Evolutionary conservation across 495 filamentous ascomycete species (phyloP), one percentile per base, ranked within the genome.

Genomic region (Rhizodiscina lignyota): DNA sequence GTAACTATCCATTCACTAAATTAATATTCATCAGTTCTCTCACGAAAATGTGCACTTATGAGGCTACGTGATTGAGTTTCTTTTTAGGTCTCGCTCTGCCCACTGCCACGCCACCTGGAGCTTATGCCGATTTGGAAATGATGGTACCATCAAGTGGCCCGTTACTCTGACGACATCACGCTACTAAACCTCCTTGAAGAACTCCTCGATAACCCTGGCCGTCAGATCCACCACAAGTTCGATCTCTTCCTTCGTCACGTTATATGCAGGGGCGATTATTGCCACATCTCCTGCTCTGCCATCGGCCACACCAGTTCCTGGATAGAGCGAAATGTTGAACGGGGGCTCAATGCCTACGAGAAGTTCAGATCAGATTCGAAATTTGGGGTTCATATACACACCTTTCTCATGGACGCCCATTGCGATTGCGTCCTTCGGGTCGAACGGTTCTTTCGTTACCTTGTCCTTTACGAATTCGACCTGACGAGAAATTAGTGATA

Each of bases 201-300:
- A 60, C 5, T 52, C 40, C 30, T 42, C 38, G 16, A 60, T 41
- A 5, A 53, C 53, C n/a, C 19, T 28, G 8, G 26, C 39, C 12
- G 49, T 50, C 15, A 19, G 36, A 30, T 53, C 46, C 11, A 53
- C 57, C 18, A 59, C 43, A 11, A 36, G n/a, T 3, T 32, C 27
- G 31, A 60, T 44, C n/a, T 59, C 55, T 12, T 35, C 38, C 33
- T 44, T 39, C 12, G 47, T 52, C 19, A 79, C 60, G 38, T 68
- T 85, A 53, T 77, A 91, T 1, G 83, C 65, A 2, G 85, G 84
- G 16, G 77, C 67, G 36, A 93, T 43, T 21, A 91, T 58, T 11
- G 86, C 54, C 57, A 85, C 77, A 46, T 94, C 85, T 1, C 82
- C 83, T 2, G 45, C 53, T 20, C 64, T 49, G 0, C 80, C 79